These are phyloP conservation scores for Ogataea pignaliae DNA, from an alignment of 805 yeast species.

Conservation along the genomic window DNA sequence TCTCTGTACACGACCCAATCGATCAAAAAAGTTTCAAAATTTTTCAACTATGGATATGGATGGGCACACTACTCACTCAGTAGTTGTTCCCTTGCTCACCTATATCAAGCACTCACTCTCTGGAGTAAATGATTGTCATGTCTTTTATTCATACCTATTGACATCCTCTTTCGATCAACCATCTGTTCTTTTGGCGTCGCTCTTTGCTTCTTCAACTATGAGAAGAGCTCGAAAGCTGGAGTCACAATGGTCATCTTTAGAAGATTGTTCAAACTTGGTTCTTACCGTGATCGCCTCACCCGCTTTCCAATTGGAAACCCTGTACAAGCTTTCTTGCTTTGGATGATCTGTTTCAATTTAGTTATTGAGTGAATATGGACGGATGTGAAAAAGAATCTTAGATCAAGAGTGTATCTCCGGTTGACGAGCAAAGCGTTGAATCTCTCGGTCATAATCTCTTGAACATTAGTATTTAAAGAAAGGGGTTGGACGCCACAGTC, in stretches of 20 bases:
- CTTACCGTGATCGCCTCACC: constrained; percentile 3
- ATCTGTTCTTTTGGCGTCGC: constrained; percentile 12
- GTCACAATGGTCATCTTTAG: not conserved
- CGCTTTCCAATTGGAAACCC: not conserved
- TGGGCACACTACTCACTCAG: no score
- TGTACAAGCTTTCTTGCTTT: not conserved
- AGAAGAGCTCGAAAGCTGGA: constrained; percentile 8
- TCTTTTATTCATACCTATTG: no score
- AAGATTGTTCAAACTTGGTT: no score
- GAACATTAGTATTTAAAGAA: constrained; percentile 27
- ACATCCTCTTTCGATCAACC: constrained; percentile 1
- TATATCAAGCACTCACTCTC: no score
- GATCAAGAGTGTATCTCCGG: constrained; percentile 48
- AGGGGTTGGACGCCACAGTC: no score
- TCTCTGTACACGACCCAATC: no score
- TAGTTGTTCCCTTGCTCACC: no score
- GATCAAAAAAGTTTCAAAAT: no score
- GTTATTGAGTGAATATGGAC: not conserved
- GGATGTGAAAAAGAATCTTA: not conserved
- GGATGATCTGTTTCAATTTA: not conserved
- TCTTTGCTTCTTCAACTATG: not conserved
- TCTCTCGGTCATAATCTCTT: constrained; percentile 50
- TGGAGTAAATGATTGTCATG: no score
- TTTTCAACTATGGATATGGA: no score
- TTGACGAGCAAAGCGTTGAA: constrained; percentile 40